Conservation (phyloP, 768 basidiomycete species). For the Exsudoporus frostii region DNA sequence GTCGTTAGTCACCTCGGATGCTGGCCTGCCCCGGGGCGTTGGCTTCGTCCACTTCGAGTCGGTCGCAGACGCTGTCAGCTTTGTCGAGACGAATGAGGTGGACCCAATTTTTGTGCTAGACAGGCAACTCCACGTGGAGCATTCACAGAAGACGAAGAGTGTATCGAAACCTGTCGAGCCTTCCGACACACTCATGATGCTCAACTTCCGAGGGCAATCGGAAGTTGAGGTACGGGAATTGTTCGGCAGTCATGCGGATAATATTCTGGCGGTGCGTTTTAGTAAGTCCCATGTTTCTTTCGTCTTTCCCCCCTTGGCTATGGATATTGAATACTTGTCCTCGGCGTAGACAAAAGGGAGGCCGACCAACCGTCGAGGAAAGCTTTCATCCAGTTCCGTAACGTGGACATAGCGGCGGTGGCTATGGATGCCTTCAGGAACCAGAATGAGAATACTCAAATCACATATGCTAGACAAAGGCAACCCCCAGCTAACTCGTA, state of each 20-base stretch:
- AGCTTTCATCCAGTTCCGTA: constrained; percentile 55
- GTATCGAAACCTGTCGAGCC: constrained; percentile 15
- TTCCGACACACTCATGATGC: constrained; percentile 31
- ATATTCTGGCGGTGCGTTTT: constrained; percentile 31
- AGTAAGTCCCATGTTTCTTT: constrained; percentile 11
- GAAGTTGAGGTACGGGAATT: constrained; percentile 26
- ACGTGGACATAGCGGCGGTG: constrained; percentile 43
- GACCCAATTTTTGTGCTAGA: constrained; percentile 51
- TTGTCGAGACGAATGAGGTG: constrained; percentile 33
- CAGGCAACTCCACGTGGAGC: constrained; percentile 44
- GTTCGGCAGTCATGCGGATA: constrained; percentile 21
- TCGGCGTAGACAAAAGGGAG: constrained; percentile 34
- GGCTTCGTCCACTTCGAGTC: constrained; percentile 44
- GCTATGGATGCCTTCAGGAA: constrained; percentile 43
- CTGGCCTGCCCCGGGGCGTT: constrained; percentile 42
- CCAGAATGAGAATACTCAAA: not conserved
- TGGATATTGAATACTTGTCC: not conserved
- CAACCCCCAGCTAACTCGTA: not conserved
- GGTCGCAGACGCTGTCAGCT: constrained; percentile 36
- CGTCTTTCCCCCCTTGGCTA: not conserved
- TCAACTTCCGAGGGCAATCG: constrained; percentile 20
- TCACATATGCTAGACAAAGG: constrained; percentile 21
- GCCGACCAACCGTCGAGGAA: constrained; percentile 30
- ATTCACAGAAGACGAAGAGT: constrained; percentile 22
- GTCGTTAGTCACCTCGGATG: constrained; percentile 18